Evolutionary conservation across 495 filamentous ascomycete genomes (phyloP).

Genomic region (Cercophora sp.): DNA sequence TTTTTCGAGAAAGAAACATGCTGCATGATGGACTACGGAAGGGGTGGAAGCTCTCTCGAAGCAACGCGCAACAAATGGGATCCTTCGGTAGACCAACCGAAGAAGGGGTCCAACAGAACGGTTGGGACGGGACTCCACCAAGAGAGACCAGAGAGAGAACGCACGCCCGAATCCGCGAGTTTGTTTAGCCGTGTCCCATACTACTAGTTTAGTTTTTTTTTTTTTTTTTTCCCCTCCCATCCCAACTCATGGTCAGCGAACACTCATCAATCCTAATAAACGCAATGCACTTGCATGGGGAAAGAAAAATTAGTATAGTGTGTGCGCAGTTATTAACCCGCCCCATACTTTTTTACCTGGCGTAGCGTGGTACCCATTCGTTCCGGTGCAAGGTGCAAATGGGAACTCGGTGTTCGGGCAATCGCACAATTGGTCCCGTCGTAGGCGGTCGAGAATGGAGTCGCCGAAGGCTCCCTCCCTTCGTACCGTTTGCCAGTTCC

Average conservation of each 20-base stretch:
- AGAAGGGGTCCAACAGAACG: not conserved
- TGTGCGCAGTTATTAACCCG: not conserved
- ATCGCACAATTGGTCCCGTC: no score
- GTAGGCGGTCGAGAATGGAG: no score
- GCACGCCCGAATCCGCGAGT: not conserved
- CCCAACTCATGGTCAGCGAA: not conserved
- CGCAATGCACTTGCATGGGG: no score
- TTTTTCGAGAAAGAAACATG: no score
- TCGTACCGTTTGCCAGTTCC: no score
- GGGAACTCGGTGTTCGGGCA: not conserved
- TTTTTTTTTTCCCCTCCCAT: not conserved
- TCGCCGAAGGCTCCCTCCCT: no score
- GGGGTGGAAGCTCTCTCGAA: no score
- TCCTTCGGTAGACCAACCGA: no score
- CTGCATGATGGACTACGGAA: no score
- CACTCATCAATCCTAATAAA: not conserved
- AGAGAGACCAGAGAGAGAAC: not conserved
- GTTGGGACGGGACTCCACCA: not conserved
- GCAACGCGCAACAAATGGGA: no score
- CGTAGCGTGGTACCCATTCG: not conserved
- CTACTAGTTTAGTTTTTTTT: not conserved
- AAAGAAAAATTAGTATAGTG: not conserved
- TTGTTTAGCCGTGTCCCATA: not conserved
- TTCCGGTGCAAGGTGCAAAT: not conserved
- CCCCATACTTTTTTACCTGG: not conserved